phyloP scores from a whole-genome alignment of 2,329 filamentous ascomycete species.

The Leptographium procerum region DNA sequence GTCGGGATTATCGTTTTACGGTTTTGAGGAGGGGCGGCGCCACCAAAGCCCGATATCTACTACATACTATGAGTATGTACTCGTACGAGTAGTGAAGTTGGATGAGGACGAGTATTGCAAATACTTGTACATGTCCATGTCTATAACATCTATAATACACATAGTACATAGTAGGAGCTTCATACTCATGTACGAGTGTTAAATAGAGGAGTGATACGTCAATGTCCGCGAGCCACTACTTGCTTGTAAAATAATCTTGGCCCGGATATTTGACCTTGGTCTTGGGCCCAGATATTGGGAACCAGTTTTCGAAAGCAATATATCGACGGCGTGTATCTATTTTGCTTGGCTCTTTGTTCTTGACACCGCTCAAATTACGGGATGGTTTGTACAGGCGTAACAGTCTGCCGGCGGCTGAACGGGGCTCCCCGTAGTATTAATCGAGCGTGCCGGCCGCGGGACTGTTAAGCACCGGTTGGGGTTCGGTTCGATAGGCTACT shows the following conservation, averaged over 20 bases:
- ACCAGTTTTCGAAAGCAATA: not conserved
- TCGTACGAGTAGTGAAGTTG: not conserved
- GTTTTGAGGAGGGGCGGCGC: not conserved
- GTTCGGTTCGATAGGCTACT: not conserved
- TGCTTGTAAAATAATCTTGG: not conserved
- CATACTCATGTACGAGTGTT: too few species aligned
- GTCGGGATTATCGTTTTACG: not conserved
- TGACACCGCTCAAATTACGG: not conserved
- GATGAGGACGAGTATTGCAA: not conserved
- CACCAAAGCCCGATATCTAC: not conserved
- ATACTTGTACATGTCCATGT: not conserved
- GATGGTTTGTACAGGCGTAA: not conserved
- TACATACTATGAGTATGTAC: too few species aligned
- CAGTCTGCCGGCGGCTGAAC: not conserved
- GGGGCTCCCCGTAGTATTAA: not conserved
- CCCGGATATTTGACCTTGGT: not conserved
- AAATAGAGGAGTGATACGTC: not conserved
- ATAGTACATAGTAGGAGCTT: too few species aligned
- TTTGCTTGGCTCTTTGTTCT: too few species aligned
- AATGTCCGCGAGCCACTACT: not conserved
- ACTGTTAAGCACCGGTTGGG: not conserved
- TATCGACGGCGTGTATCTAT: not conserved
- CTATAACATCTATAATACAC: not conserved
- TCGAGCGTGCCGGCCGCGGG: not conserved
- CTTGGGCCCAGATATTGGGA: too few species aligned